Conservation (phyloP, 2,329 filamentous ascomycete species). For the Colletotrichum aenigma region DNA sequence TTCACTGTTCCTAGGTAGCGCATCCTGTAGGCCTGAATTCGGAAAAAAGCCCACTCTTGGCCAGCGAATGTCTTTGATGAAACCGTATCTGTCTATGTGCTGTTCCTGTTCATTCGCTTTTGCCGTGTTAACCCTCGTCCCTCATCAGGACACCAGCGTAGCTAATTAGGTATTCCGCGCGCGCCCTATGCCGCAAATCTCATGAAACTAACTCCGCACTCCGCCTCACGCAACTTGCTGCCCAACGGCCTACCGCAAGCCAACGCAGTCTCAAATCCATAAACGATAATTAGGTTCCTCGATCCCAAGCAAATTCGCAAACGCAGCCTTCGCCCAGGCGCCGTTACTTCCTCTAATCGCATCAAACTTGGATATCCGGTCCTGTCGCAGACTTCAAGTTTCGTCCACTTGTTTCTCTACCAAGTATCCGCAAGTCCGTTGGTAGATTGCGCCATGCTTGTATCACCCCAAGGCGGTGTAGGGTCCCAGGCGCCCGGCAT, state of each 20-base stretch:
- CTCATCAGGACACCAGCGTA: neutral
- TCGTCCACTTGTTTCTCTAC: neutral
- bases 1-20: neutral
- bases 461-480: constrained; percentile 4
- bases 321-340: neutral
- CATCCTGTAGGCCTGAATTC: neutral
- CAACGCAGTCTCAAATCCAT: neutral
- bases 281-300: neutral
- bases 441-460: constrained; percentile 12
- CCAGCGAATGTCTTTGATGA: neutral
- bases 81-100: neutral
- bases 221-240: neutral
- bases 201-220: neutral
- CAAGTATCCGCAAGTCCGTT: neutral
- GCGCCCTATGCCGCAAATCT: neutral
- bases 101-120: neutral
- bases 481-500: constrained; percentile 22
- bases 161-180: neutral
- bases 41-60: neutral
- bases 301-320: neutral
- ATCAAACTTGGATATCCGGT: neutral
- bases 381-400: neutral
- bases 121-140: neutral
- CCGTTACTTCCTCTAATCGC: neutral
- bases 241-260: too few relatives aligned